These are phyloP conservation scores for Papiliotrema flavescens DNA, from an alignment of 1,284 basidiomycete species.

Conservation along the genomic window DNA sequence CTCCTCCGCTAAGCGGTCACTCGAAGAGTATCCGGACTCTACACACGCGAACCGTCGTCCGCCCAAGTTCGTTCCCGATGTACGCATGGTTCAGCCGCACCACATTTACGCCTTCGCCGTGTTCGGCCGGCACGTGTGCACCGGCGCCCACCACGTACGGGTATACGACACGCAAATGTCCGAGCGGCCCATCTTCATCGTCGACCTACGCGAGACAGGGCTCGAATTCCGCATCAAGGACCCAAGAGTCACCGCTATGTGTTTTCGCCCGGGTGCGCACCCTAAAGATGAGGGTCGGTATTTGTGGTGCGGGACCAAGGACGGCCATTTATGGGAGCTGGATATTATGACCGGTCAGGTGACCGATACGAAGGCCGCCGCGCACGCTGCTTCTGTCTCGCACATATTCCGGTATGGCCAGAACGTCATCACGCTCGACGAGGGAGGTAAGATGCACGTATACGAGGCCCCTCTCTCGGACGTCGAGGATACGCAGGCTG, in stretches of 20 bases:
- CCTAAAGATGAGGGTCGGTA: constrained; percentile 51
- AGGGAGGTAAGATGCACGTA: constrained; percentile 72
- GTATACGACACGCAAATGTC: constrained; percentile 52
- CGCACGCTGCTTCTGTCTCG: constrained; percentile 64
- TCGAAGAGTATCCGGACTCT: constrained; percentile 73
- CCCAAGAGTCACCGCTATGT: constrained; percentile 67
- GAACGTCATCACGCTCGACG: constrained; percentile 74
- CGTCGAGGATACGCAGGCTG: constrained; percentile 13
- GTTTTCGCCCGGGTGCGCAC: constrained; percentile 62
- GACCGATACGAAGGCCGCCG: constrained; percentile 57
- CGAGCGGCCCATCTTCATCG: constrained; percentile 48
- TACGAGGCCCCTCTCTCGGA: constrained; percentile 52
- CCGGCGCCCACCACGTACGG: constrained; percentile 62
- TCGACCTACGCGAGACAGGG: constrained; percentile 63
- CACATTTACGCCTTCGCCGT: constrained; percentile 57
- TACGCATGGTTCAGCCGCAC: constrained; percentile 35
- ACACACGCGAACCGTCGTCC: constrained; percentile 75
- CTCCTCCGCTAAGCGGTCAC: constrained; percentile 28
- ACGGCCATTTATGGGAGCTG: constrained; percentile 77
- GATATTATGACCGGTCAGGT: constrained; percentile 63
- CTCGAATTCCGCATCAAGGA: constrained; percentile 60
- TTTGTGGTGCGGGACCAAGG: constrained; percentile 83
- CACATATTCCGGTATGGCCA: constrained; percentile 67
- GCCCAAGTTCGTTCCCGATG: constrained; percentile 54
- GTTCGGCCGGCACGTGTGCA: constrained; percentile 62